phyloP scores from a whole-genome alignment of 805 yeast genomes.

The Ogataea philodendri region DNA sequence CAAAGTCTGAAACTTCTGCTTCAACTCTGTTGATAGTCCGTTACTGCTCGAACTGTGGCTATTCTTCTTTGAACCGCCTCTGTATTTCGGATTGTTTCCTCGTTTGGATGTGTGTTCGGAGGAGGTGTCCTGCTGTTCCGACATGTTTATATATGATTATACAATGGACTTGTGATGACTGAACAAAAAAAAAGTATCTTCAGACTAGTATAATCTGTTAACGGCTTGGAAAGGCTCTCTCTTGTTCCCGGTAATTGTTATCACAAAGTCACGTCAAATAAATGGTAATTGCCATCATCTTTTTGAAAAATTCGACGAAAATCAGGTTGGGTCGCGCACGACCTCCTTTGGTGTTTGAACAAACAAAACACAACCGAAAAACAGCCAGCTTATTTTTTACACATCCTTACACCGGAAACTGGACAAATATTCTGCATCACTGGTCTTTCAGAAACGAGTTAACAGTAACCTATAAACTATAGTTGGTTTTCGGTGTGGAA shows the following conservation, averaged over 20 bases:
- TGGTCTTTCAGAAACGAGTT: slow-evolving; percentile 1
- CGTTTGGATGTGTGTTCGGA: slow-evolving; percentile 21
- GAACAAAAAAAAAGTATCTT: slow-evolving; percentile 9
- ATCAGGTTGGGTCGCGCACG: slow-evolving; percentile 11
- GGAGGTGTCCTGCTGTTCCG: slow-evolving; percentile 31
- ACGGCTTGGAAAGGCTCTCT: slow-evolving; percentile 8
- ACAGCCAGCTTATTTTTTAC: neutral
- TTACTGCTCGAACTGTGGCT: slow-evolving; percentile 24
- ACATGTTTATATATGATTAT: slow-evolving; percentile 24
- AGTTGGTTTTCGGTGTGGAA: slow-evolving; percentile 75
- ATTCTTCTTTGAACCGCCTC: slow-evolving; percentile 47
- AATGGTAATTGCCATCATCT: slow-evolving; percentile 19
- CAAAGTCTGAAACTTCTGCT: slow-evolving; percentile 51
- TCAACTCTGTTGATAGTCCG: slow-evolving; percentile 27
- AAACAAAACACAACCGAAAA: too few relatives aligned
- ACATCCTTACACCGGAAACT: slow-evolving; percentile 6
- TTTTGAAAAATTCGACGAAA: slow-evolving; percentile 24
- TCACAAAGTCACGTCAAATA: slow-evolving; percentile 15
- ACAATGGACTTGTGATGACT: slow-evolving; percentile 10
- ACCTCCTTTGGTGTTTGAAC: slow-evolving; percentile 10
- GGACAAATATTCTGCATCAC: neutral
- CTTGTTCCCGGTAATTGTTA: slow-evolving; percentile 10
- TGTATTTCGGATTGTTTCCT: slow-evolving; percentile 34
- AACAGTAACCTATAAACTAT: slow-evolving; percentile 1
- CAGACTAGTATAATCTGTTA: slow-evolving; percentile 9